Base-by-base conservation (phyloP, 768 basidiomycete genomes). In the Kwoniella shandongensis region DNA sequence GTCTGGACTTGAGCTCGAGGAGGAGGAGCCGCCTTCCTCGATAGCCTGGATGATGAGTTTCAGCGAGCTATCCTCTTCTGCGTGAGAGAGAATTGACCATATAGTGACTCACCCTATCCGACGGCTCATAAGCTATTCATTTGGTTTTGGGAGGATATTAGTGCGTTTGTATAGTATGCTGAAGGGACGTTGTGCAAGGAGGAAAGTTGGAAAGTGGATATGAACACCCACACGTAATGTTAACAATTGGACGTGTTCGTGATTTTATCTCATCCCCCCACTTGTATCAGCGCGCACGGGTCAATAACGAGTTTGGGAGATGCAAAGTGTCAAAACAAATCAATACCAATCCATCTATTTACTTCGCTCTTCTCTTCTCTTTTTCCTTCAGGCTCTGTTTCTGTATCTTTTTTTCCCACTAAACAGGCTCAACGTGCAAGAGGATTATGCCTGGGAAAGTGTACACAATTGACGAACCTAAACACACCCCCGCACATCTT, bases 81-180 rank as follows among this genome's bases (percentile, higher is more conserved):
- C 38, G 8, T 20, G 13, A 17, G 26, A 4, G 38, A 51, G 26
- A 20, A 49, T 17, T 22, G 27, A 29, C 18, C 15, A 8, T 12
- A 45, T 4, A 18, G 11, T 18, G 27, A 39, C 52, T 35, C 15
- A 55, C 54, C 54, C 54, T 55, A 55, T 29, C 6, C 32, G 44
- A 35, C 54, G 54, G 29, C 35, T 38, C 35, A n/a, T 55, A 22
- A 39, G 36, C n/a, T 10, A 13, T 32, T 6, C 52, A 54, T 54
- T 17, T 18, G 26, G 51, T 18, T n/a, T n/a, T n/a, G n/a, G n/a
- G n/a, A 20, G 18, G 22, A 27, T 20, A 44, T 39, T 23, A 48
- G 36, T n/a, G n/a, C n/a, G n/a, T 32, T 6, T 6, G 32, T 6
- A 32, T 32, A 32, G 32, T 13, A 32, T 6, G 32, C 6, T 6